Base-by-base conservation (phyloP, 1,139 yeast genomes). In the Suhomyces chickasaworum region DNA sequence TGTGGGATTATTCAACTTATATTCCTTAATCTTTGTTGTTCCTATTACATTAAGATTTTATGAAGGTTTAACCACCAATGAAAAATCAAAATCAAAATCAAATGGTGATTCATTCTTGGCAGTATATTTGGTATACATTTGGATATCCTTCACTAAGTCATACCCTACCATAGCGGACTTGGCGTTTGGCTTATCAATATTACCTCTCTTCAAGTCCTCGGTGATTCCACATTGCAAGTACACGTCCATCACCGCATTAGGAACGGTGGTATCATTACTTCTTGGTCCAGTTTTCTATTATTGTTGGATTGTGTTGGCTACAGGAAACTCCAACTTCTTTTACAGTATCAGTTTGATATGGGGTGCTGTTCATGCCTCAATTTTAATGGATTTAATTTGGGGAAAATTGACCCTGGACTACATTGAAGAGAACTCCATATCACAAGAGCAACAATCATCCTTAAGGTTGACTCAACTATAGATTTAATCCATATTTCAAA, bases 271-370 rank as follows among this genome's bases (percentile, higher is more conserved):
- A 16, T 58, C 69, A 33, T 59, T 73, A 46, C 56, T 73, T 2
- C 74, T 93, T 41, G 83, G 95, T 2, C 98, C 98, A 0, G 84
- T 90, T 9, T 93, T 93, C 64, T 90, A 90, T 70, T 90, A 89
- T 63, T 78, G 95, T 53, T 93, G 99, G 99, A 89, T 93, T 54
- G 88, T 86, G 45, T 75, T 89, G 50, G 97, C 97, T 12, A 89
- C 95, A 25, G 99, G 98, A 21, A 93, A 93, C 68, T 85, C 97
- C 51, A 93, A 93, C 68, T 93, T 93, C 72, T 93, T 90, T 71
- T 93, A 91, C 70, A 96, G 98, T 44, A 87, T 93, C 56, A 89
- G 95, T 18, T 75, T 93, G 52, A 87, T 86, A 3, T 87, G 91
- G 69, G 85, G 89, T 0, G 71, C 83, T 13, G 89, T 90, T 3